Evolutionary conservation across 2,329 filamentous ascomycete genomes (phyloP).

Genomic region (Ampelomyces quisqualis): DNA sequence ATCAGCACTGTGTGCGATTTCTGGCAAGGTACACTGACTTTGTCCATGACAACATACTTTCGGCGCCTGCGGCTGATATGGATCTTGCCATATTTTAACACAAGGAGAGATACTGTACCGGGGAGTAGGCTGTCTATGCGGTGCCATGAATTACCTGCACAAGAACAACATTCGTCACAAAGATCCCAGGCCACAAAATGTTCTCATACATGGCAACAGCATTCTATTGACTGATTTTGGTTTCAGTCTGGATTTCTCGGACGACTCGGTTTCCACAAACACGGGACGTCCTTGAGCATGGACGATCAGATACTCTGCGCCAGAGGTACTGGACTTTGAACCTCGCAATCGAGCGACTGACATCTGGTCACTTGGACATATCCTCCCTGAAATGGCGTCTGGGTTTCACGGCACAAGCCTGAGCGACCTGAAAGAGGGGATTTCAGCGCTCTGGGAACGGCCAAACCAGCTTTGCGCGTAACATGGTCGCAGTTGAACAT

Average conservation of each 20-base stretch:
- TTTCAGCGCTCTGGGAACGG: slow-evolving; percentile 14
- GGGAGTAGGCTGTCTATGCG: slow-evolving; percentile 12
- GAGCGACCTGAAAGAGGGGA: slow-evolving; percentile 1
- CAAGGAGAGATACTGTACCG: slow-evolving; percentile 3
- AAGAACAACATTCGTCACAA: slow-evolving; percentile 14
- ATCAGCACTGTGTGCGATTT: slow-evolving; percentile 17
- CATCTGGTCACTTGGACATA: slow-evolving; percentile 18
- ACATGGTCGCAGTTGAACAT: slow-evolving; percentile 1
- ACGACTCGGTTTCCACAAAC: slow-evolving; percentile 15
- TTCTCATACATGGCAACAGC: slow-evolving; percentile 19
- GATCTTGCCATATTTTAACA: slow-evolving; percentile 14
- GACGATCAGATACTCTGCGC: slow-evolving; percentile 19
- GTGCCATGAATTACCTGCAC: slow-evolving; percentile 13
- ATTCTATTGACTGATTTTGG: slow-evolving; percentile 22
- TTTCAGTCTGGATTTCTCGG: slow-evolving; percentile 22
- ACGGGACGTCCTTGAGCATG: slow-evolving; percentile 13
- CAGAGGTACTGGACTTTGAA: slow-evolving; percentile 13
- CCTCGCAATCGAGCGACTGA: slow-evolving; percentile 18
- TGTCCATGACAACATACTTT: slow-evolving; percentile 15
- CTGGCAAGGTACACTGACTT: slow-evolving; percentile 18
- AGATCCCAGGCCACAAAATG: slow-evolving; percentile 22
- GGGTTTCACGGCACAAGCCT: slow-evolving; percentile 5
- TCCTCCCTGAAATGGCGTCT: slow-evolving; percentile 19
- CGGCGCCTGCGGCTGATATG: slow-evolving; percentile 18
- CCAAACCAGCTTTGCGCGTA: slow-evolving; percentile 15